Evolutionary conservation across 495 filamentous ascomycete genomes (phyloP).

Genomic region (Aspergillus funiculosus): DNA sequence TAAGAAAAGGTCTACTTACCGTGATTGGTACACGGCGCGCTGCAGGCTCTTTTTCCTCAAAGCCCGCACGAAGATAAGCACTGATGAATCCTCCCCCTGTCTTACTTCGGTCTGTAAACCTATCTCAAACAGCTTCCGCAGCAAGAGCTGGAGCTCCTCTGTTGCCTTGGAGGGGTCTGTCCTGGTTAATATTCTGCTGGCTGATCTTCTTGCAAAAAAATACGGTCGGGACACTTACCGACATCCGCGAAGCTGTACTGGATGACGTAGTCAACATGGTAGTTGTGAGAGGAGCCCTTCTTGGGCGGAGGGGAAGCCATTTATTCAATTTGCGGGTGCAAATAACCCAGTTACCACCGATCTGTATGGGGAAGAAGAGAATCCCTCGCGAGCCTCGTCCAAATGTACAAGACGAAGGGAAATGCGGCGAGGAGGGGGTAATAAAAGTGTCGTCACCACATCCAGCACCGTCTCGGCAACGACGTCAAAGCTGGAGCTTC

Average conservation of each 20-base stretch:
- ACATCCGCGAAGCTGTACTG: conserved; percentile 63
- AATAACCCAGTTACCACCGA: neutral
- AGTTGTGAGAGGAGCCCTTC: conserved; percentile 42
- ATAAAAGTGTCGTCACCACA: too few relatives aligned
- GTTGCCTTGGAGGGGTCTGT: conserved; percentile 63
- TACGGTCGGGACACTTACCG: conserved; percentile 45
- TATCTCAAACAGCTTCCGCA: conserved; percentile 61
- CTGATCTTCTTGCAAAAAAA: neutral
- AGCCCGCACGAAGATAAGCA: conserved; percentile 79
- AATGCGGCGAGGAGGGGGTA: too few relatives aligned
- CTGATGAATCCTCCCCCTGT: conserved; percentile 65
- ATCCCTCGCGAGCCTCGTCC: too few relatives aligned
- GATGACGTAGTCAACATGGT: conserved; percentile 90
- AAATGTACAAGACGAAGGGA: too few relatives aligned
- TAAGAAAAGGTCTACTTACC: conserved; percentile 34
- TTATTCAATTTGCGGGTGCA: neutral
- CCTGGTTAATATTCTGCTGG: conserved; percentile 11
- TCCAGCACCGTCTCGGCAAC: too few relatives aligned
- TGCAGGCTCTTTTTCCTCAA: conserved; percentile 35
- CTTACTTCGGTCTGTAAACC: conserved; percentile 84
- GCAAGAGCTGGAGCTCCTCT: conserved; percentile 66
- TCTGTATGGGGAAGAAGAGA: conserved; percentile 20
- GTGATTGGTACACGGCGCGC: conserved; percentile 60
- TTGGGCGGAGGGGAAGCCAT: conserved; percentile 30
- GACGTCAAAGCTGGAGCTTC: too few relatives aligned